A percentile compares a stretch with the other conserved stretches of the same genome.
These are phyloP conservation scores for Gnomoniopsis sp. DNA, from an alignment of 2,329 filamentous ascomycete genomes.

Conservation along the genomic window DNA sequence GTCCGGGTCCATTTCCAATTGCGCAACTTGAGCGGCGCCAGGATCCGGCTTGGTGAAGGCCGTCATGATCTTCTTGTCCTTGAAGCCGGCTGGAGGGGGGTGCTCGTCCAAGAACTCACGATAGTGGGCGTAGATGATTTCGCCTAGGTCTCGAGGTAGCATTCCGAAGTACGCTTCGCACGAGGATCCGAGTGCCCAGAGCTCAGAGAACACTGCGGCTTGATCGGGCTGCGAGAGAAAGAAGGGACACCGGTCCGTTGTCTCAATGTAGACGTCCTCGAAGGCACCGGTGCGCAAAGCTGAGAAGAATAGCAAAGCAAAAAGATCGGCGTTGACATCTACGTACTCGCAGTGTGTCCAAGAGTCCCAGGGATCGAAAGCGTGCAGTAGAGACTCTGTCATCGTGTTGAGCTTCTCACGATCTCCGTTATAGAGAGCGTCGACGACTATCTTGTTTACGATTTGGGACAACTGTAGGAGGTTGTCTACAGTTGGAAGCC, in stretches of 20 bases:
- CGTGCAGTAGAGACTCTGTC: conserved; percentile 32
- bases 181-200: conserved; percentile 60
- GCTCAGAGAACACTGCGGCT: conserved; percentile 60
- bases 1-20: conserved; percentile 18
- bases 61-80: conserved; percentile 30
- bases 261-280: conserved; percentile 61
- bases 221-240: conserved; percentile 61
- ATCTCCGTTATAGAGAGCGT: conserved; percentile 29
- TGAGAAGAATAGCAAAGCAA: conserved; percentile 56
- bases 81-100: conserved; percentile 24
- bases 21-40: not conserved
- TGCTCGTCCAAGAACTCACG: conserved; percentile 24
- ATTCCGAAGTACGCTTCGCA: conserved; percentile 62
- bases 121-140: conserved; percentile 34
- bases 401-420: conserved; percentile 32
- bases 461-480: conserved; percentile 24
- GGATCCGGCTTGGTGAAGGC: conserved; percentile 30
- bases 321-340: conserved; percentile 49
- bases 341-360: conserved; percentile 26
- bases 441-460: conserved; percentile 25
- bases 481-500: conserved; percentile 21
- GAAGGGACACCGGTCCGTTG: conserved; percentile 58
- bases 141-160: conserved; percentile 43
- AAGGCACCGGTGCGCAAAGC: conserved; percentile 53
- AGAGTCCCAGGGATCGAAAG: conserved; percentile 25